Conservation (phyloP, 2,329 filamentous ascomycete genomes). For the Alternaria ethzedia region DNA sequence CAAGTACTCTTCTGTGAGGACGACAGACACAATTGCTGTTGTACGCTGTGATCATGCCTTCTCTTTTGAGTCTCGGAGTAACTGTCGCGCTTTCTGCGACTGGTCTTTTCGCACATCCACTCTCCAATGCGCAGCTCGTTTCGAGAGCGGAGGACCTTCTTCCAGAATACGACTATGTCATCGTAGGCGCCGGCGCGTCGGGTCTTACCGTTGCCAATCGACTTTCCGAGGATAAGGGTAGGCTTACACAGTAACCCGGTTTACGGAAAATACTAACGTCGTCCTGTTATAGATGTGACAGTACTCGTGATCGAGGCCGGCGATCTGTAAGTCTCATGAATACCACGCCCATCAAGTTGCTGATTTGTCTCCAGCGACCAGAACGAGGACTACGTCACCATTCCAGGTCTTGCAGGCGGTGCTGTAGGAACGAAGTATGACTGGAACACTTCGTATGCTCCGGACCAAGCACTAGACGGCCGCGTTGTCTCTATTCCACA, state of each 20-base stretch:
- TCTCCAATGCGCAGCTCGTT: conserved; percentile 20
- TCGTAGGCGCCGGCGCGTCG: conserved; percentile 34
- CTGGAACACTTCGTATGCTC: conserved; percentile 30
- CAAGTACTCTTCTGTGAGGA: not conserved
- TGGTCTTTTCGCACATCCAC: conserved; percentile 21
- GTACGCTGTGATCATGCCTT: conserved; percentile 13
- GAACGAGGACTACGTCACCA: conserved; percentile 29
- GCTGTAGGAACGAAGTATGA: conserved; percentile 34
- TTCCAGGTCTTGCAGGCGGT: conserved; percentile 32
- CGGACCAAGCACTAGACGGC: conserved; percentile 15
- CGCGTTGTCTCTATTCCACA: conserved; percentile 20
- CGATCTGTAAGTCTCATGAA: conserved; percentile 18
- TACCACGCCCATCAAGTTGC: not conserved
- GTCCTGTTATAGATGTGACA: conserved; percentile 12
- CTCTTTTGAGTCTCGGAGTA: conserved; percentile 7
- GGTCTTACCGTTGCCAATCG: conserved; percentile 40
- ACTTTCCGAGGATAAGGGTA: conserved; percentile 30
- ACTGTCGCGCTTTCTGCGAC: conserved; percentile 20
- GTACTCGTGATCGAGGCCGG: conserved; percentile 35
- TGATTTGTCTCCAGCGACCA: conserved; percentile 21
- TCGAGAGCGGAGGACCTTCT: conserved; percentile 20
- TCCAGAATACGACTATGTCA: conserved; percentile 33
- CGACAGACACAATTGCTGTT: not conserved
- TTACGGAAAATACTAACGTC: not conserved
- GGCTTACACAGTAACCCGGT: not conserved